Conservation (phyloP, 139 green algal species). For the Chlamydomonas incerta region DNA sequence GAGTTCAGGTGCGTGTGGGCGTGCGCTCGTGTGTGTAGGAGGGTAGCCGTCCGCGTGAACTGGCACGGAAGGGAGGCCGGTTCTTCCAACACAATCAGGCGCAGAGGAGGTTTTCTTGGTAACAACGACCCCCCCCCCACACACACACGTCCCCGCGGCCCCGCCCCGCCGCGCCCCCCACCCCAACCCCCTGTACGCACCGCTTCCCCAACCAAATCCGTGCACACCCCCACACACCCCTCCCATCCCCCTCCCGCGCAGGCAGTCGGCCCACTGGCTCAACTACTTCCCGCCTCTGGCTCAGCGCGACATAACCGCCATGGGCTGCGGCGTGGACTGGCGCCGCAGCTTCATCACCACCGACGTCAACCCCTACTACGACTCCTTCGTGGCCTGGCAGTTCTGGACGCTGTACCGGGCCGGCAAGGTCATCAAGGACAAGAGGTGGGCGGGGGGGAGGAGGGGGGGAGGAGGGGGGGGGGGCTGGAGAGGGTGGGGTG, state of each 20-base stretch:
- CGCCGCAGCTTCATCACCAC: conserved; percentile 98
- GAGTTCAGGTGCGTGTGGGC: conserved; percentile 72
- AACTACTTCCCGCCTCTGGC: conserved; percentile 94
- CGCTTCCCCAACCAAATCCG: too few species aligned
- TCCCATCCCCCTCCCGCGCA: conserved; percentile 36
- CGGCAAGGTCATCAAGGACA: conserved; percentile 94
- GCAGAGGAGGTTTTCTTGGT: too few species aligned
- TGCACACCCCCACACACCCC: neutral
- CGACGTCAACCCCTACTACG: conserved; percentile 98
- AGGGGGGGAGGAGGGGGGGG: too few species aligned
- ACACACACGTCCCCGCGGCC: too few species aligned
- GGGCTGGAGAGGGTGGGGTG: too few species aligned
- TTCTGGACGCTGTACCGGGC: conserved; percentile 87
- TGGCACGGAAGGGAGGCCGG: too few species aligned
- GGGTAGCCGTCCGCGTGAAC: too few species aligned
- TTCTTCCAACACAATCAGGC: too few species aligned
- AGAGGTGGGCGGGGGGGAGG: conserved; percentile 62
- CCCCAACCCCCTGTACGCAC: too few species aligned
- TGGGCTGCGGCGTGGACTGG: conserved; percentile 99
- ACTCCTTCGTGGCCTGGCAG: conserved; percentile 98
- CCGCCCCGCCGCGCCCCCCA: too few species aligned
- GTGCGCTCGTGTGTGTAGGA: too few species aligned
- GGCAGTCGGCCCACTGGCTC: conserved; percentile 91
- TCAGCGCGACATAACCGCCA: conserved; percentile 86
- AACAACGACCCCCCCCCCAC: too few species aligned